phyloP scores from a whole-genome alignment of 805 yeast species.

The Suhomyces sp. region DNA sequence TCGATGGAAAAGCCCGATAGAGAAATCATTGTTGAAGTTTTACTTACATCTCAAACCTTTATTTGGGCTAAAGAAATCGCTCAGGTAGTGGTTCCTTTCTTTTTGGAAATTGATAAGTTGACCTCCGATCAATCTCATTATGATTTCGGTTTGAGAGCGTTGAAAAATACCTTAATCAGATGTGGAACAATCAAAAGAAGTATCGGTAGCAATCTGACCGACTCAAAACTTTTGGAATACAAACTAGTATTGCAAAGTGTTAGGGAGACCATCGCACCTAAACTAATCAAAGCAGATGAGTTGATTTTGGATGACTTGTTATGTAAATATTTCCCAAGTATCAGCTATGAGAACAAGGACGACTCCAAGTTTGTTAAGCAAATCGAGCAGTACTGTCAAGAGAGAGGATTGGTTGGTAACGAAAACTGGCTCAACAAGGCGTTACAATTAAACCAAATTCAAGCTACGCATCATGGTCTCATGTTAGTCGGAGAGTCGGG shows the following conservation, averaged over 20 bases:
- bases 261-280: conserved; percentile 64
- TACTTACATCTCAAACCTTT: conserved; percentile 76
- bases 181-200: conserved; percentile 50
- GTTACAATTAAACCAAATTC: conserved; percentile 60
- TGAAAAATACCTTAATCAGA: conserved; percentile 62
- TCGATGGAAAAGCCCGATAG: conserved; percentile 73
- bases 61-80: conserved; percentile 45
- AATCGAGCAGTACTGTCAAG: conserved; percentile 24
- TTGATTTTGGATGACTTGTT: conserved; percentile 27
- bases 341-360: conserved; percentile 16
- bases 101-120: conserved; percentile 37
- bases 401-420: conserved; percentile 30
- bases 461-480: conserved; percentile 66
- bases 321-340: conserved; percentile 25
- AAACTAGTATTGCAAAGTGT: conserved; percentile 50
- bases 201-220: conserved; percentile 2
- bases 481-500: conserved; percentile 80
- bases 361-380: conserved; percentile 22
- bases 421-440: conserved; percentile 53
- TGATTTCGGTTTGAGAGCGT: conserved; percentile 84
- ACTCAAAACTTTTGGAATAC: conserved; percentile 16
- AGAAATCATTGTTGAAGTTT: conserved; percentile 62
- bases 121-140: conserved; percentile 68
- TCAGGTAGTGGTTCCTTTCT: conserved; percentile 50
- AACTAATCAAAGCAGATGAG: conserved; percentile 56